Conservation (phyloP, 805 yeast genomes). For the Suhomyces pyralidae region DNA sequence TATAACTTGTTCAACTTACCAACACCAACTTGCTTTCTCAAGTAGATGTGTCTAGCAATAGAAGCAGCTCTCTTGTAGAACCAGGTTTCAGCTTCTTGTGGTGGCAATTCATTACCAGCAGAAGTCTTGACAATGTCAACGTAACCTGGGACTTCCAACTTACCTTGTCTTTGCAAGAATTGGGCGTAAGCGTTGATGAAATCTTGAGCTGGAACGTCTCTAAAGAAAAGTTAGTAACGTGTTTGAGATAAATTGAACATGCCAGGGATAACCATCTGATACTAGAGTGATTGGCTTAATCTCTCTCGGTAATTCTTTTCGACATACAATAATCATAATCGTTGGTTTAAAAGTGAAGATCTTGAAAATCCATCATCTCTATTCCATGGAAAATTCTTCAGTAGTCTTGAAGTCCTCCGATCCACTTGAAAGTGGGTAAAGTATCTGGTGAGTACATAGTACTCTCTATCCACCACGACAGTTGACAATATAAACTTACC, state of each 20-base stretch:
- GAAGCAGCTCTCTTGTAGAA: conserved; percentile 99
- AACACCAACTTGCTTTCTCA: conserved; percentile 98
- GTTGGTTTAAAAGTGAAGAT: not conserved
- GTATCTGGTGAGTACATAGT: conserved; percentile 1
- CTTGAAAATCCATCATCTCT: not conserved
- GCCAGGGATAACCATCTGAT: not conserved
- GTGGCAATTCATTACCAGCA: conserved; percentile 98
- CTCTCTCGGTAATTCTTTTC: not conserved
- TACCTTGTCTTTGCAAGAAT: conserved; percentile 99
- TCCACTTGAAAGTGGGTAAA: not conserved
- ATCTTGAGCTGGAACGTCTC: conserved; percentile 99
- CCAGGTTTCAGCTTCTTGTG: conserved; percentile 99
- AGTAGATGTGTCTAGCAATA: conserved; percentile 99
- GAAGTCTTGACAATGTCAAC: conserved; percentile 99
- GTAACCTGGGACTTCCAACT: conserved; percentile 99
- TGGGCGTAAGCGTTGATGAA: conserved; percentile 99
- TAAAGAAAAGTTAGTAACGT: conserved; percentile 40
- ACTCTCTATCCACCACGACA: conserved; percentile 28
- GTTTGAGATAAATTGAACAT: not conserved
- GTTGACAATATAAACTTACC: conserved; percentile 56
- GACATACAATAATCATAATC: not conserved
- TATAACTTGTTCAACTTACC: conserved; percentile 98
- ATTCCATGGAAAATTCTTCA: not conserved
- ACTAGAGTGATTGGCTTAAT: not conserved
- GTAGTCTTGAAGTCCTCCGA: conserved; percentile 1